Evolutionary conservation across 139 green algal species (phyloP).

Genomic region (Zygnema cylindricum): DNA sequence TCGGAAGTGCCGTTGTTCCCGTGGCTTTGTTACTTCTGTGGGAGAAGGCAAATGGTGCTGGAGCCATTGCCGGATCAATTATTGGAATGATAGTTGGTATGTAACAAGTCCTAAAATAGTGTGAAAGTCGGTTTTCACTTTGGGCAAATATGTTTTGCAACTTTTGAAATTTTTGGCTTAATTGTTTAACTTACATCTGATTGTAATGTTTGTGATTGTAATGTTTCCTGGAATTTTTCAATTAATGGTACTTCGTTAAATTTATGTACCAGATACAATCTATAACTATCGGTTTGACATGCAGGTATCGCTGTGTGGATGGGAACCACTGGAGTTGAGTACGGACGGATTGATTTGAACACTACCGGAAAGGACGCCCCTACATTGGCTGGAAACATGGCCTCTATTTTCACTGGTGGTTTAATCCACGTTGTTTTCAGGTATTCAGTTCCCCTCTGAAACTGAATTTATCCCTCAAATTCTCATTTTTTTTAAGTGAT

Average conservation of each 20-base stretch:
- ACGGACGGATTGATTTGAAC: conserved; percentile 10
- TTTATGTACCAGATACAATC: too few species aligned
- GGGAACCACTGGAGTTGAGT: conserved; percentile 18
- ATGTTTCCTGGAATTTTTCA: too few species aligned
- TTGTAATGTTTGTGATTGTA: not conserved
- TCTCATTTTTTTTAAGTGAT: too few species aligned
- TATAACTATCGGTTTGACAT: too few species aligned
- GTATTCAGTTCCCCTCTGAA: not conserved
- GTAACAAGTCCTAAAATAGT: too few species aligned
- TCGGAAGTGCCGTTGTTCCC: conserved; percentile 87
- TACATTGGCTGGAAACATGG: conserved; percentile 56
- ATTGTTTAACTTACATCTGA: too few species aligned
- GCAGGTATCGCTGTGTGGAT: conserved; percentile 29
- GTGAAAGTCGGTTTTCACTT: too few species aligned
- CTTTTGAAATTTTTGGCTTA: too few species aligned
- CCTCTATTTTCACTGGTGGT: conserved; percentile 48
- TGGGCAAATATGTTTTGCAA: too few species aligned
- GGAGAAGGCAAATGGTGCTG: conserved; percentile 72
- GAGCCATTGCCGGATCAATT: conserved; percentile 37
- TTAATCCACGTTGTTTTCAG: conserved; percentile 23
- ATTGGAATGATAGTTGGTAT: conserved; percentile 37
- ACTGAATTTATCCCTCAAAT: too few species aligned
- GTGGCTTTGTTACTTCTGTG: conserved; percentile 78
- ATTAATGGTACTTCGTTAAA: too few species aligned
- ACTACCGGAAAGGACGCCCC: conserved; percentile 47